A percentile compares a stretch with the other conserved stretches of the same genome.
phyloP scores from a whole-genome alignment of 1,284 basidiomycete genomes.

The Phellopilus nigrolimitatus region DNA sequence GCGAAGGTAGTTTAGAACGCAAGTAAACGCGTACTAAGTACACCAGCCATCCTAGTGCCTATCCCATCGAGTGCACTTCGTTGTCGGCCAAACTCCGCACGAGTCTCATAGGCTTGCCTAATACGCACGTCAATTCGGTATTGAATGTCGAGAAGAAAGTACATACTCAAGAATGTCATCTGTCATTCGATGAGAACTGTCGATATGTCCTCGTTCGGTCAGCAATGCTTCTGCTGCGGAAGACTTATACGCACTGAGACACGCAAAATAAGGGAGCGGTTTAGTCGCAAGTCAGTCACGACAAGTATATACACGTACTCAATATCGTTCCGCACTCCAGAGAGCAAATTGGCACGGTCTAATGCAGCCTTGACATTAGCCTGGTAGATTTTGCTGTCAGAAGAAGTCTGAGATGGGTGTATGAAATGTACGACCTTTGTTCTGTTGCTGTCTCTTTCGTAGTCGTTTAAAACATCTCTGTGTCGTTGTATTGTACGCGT shows the following conservation, averaged over 20 bases:
- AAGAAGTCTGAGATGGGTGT: neutral
- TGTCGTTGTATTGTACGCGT: constrained; percentile 87
- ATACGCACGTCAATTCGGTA: constrained; percentile 15
- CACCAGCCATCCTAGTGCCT: constrained; percentile 77
- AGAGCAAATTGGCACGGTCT: constrained; percentile 83
- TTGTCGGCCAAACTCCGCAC: constrained; percentile 91
- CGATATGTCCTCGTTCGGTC: constrained; percentile 84
- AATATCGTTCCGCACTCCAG: constrained; percentile 93
- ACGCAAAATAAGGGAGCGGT: constrained; percentile 1
- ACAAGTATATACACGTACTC: constrained; percentile 51
- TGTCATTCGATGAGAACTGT: constrained; percentile 91
- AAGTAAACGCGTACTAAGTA: constrained; percentile 60
- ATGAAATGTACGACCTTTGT: constrained; percentile 64
- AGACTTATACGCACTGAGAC: constrained; percentile 77
- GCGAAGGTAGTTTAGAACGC: neutral
- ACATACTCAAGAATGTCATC: constrained; percentile 86
- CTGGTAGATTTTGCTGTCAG: constrained; percentile 34
- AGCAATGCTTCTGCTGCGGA: constrained; percentile 84
- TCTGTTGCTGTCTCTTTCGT: constrained; percentile 75
- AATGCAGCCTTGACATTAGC: constrained; percentile 79
- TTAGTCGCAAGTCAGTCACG: neutral
- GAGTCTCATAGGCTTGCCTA: constrained; percentile 96
- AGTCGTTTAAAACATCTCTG: constrained; percentile 86
- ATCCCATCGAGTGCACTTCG: constrained; percentile 71
- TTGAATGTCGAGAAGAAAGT: constrained; percentile 6